Percentiles rank a stretch among this genome's conserved stretches.
These are phyloP conservation scores for Rhizoctonia solani DNA, from an alignment of 1,284 basidiomycete genomes.

Conservation along the genomic window DNA sequence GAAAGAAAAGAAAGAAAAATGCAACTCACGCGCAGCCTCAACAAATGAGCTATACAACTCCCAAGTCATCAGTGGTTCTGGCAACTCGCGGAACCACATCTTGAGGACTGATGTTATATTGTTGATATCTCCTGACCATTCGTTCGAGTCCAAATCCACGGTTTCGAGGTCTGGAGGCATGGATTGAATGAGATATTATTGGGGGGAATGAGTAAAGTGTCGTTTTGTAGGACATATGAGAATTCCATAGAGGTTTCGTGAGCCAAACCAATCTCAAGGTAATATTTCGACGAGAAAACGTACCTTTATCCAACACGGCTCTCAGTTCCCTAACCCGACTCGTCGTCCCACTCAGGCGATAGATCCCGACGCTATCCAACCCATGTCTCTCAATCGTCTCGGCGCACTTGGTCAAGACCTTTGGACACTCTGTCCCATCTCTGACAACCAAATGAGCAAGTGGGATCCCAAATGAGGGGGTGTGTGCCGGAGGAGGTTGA, in stretches of 20 bases:
- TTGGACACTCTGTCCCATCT: conserved; percentile 88
- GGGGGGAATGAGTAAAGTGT: not conserved
- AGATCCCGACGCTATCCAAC: conserved; percentile 85
- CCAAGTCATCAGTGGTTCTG: conserved; percentile 89
- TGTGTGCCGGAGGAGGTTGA: conserved; percentile 55
- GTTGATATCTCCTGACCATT: conserved; percentile 94
- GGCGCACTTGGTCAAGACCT: conserved; percentile 87
- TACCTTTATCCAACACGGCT: conserved; percentile 84
- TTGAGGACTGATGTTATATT: conserved; percentile 93
- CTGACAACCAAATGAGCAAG: conserved; percentile 89
- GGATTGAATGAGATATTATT: conserved; percentile 30
- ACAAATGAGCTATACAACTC: conserved; percentile 89
- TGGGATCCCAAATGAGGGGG: conserved; percentile 87
- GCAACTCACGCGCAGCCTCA: conserved; percentile 85
- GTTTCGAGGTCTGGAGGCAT: conserved; percentile 72
- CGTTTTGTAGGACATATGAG: too few species aligned
- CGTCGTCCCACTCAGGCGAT: conserved; percentile 90
- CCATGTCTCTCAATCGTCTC: conserved; percentile 91
- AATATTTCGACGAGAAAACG: too few species aligned
- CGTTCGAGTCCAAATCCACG: conserved; percentile 83
- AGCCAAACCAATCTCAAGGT: too few species aligned
- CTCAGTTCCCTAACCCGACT: conserved; percentile 87
- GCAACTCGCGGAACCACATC: conserved; percentile 94
- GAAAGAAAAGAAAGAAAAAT: conserved; percentile 25
- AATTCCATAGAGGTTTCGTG: too few species aligned